A percentile compares a stretch with the other conserved stretches of the same genome.
phyloP scores from a whole-genome alignment of 306 rosid species.

The Geum urbanum region DNA sequence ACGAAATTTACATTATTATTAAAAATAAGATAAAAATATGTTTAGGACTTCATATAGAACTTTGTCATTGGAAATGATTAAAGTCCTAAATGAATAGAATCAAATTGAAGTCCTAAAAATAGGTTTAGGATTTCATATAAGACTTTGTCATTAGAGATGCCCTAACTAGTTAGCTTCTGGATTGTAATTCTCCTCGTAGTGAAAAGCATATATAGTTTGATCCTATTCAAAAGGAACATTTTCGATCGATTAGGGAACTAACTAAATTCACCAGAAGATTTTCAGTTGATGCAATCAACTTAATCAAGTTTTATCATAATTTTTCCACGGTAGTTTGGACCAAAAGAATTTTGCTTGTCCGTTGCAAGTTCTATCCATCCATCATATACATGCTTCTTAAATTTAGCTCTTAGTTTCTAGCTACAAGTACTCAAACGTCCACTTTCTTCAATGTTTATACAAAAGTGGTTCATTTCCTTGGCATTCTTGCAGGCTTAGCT shows the following conservation, averaged over 20 bases:
- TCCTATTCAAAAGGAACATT: too few relatives aligned
- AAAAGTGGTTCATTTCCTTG: constrained; percentile 4
- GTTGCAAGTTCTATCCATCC: not conserved
- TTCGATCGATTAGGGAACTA: not conserved
- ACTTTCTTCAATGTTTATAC: not conserved
- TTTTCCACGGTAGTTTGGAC: constrained; percentile 8
- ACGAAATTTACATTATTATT: too few relatives aligned
- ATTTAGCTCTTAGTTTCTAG: not conserved
- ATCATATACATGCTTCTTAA: not conserved
- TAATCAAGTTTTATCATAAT: not conserved
- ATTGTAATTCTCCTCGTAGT: too few relatives aligned
- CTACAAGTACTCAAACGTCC: not conserved
- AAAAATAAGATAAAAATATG: too few relatives aligned
- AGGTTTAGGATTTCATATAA: too few relatives aligned
- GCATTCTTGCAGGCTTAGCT: constrained; percentile 16
- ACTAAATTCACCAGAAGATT: not conserved
- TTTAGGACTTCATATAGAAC: too few relatives aligned
- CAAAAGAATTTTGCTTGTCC: constrained; percentile 2
- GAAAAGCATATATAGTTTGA: too few relatives aligned
- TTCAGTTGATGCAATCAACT: not conserved
- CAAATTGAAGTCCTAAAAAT: too few relatives aligned
- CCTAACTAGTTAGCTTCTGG: too few relatives aligned
- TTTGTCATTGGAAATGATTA: too few relatives aligned
- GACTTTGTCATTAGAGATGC: too few relatives aligned
- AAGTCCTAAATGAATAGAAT: too few relatives aligned